Base-by-base conservation (phyloP, 495 filamentous ascomycete species). In the Aspergillus biplanus region DNA sequence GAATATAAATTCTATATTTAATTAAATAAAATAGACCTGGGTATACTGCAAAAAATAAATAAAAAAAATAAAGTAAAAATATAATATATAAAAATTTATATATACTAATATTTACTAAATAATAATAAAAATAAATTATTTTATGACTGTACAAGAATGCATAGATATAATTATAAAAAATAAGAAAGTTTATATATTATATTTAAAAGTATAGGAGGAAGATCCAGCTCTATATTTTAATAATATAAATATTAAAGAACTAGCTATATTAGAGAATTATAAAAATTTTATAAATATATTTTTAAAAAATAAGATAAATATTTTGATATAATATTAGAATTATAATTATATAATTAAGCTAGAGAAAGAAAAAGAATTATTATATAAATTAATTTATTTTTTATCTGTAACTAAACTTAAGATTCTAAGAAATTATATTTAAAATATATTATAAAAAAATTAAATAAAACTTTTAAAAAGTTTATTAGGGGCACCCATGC, bases 211-310 rank as follows among this genome's bases (percentile, higher is more conserved):
- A 31, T 33, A 46, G 34, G 49, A 46, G 37, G 35, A 49, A 37
- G 47, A 44, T 33, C n/a, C 21, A 27, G 21, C 7, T 52, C 48
- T 56, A 16, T 63, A 21, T 33, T 32, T 63, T 56, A 48, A 48
- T 48, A 46, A 31, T 32, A 50, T 50, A 21, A 15, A n/a, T 6
- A 50, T 52, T 18, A 60, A 35, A 16, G 35, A 37, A 52, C 35
- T 34, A 33, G 1, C 18, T 52, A 52, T 7, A 6, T 37, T 52
- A 35, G 4, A 52, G n/a, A 60, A 60, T 31, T 52, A 53, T 32
- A 53, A 53, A 32, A 2, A 27, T 27, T 27, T 27, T 31, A 53
- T 53, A 27, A 27, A 27, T 27, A 53, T 53, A 27, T 53, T 27
- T 4, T 53, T 53, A 35, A 53, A 21, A 4, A 56, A 35, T 39